phyloP scores from a whole-genome alignment of 139 green algal species.

The Volvox africanus region DNA sequence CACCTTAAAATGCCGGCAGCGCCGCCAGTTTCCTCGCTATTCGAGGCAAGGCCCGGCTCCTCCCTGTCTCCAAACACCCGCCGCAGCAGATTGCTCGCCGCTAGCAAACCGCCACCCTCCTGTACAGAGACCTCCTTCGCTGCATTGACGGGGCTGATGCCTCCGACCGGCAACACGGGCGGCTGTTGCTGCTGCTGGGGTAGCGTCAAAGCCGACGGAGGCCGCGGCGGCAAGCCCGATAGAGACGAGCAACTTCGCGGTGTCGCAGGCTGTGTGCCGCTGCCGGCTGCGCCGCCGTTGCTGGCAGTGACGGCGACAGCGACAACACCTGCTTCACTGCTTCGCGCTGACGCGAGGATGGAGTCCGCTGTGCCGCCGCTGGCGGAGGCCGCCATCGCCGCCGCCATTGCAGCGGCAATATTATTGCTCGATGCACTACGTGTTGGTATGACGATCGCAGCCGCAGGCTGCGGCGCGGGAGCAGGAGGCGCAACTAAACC shows the following conservation, averaged over 20 bases:
- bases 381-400: not conserved
- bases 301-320: not conserved
- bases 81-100: conserved; percentile 20
- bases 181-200: not conserved
- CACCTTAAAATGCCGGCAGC: not conserved
- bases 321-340: not conserved
- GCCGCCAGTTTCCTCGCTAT: too few relatives aligned
- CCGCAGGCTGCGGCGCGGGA: not conserved
- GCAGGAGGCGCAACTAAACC: not conserved
- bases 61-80: conserved; percentile 25
- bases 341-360: not conserved
- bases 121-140: conserved; percentile 20
- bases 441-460: conserved; percentile 17
- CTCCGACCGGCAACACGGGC: not conserved
- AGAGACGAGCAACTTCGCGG: not conserved
- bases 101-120: not conserved
- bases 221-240: not conserved
- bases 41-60: not conserved
- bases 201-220: not conserved
- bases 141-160: conserved; percentile 32
- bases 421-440: conserved; percentile 29
- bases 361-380: not conserved
- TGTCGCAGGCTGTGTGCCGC: not conserved
- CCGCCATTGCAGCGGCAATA: not conserved
- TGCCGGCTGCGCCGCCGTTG: not conserved